Conservation (phyloP, 805 yeast genomes). For the Candida sithepensis region DNA sequence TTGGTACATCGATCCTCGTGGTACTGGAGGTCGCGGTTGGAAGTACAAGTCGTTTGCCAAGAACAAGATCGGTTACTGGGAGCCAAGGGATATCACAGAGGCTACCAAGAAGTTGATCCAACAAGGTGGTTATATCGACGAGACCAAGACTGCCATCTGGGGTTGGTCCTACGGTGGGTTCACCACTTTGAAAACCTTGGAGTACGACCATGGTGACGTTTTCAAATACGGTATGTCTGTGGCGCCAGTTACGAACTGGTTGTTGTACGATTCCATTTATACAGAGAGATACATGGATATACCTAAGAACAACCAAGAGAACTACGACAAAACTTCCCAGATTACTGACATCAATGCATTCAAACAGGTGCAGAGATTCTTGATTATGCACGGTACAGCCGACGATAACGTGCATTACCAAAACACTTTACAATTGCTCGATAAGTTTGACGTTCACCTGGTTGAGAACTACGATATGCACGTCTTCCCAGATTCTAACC, state of each 20-base stretch:
- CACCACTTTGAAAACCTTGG: conserved; percentile 68
- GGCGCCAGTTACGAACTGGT: conserved; percentile 84
- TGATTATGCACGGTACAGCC: conserved; percentile 78
- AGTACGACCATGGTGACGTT: conserved; percentile 55
- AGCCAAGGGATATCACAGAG: conserved; percentile 62
- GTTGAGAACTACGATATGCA: conserved; percentile 83
- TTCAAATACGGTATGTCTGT: conserved; percentile 79
- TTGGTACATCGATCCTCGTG: conserved; percentile 72
- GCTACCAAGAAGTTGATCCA: conserved; percentile 49
- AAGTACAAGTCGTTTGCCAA: conserved; percentile 52
- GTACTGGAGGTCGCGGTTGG: conserved; percentile 83
- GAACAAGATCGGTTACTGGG: conserved; percentile 66
- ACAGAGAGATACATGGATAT: conserved; percentile 73
- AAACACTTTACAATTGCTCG: conserved; percentile 60
- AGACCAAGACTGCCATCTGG: conserved; percentile 63
- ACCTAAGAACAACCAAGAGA: conserved; percentile 45
- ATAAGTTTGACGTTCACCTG: conserved; percentile 44
- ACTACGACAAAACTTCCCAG: conserved; percentile 44
- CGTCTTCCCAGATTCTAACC: conserved; percentile 92
- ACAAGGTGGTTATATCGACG: conserved; percentile 46
- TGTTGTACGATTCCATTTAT: conserved; percentile 69
- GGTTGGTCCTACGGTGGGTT: conserved; percentile 92
- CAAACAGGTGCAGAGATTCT: conserved; percentile 48
- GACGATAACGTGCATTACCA: conserved; percentile 84
- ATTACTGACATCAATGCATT: conserved; percentile 42